phyloP scores from a whole-genome alignment of 306 rosid genomes.

The Acacia acuminata region DNA sequence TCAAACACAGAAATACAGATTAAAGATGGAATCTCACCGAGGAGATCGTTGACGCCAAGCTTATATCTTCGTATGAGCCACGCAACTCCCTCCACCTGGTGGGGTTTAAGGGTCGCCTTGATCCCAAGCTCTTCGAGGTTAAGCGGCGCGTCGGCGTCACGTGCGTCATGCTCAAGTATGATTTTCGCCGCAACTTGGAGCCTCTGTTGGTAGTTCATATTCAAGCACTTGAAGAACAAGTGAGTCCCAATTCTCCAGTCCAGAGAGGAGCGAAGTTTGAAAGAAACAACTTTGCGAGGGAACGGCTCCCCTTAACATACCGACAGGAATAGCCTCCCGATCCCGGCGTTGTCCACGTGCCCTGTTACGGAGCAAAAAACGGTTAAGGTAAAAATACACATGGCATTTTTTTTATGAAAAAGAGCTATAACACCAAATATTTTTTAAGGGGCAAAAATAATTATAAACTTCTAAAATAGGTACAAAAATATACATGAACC shows the following conservation, averaged over 20 bases:
- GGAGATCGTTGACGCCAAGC: constrained; percentile 89
- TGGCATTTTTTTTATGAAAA: too few relatives aligned
- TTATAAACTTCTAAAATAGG: too few relatives aligned
- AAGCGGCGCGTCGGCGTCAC: constrained; percentile 35
- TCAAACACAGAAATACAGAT: constrained; percentile 19
- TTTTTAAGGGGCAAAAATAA: too few relatives aligned
- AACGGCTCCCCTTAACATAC: not conserved
- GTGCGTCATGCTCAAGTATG: constrained; percentile 43
- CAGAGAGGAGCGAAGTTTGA: not conserved
- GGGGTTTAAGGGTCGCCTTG: constrained; percentile 72
- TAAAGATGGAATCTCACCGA: constrained; percentile 51
- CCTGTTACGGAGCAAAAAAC: not conserved
- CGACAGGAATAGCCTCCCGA: constrained; percentile 2
- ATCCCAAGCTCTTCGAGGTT: constrained; percentile 54
- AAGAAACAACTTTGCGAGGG: constrained; percentile 35
- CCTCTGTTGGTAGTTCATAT: constrained; percentile 63
- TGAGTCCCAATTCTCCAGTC: not conserved
- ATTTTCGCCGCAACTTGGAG: constrained; percentile 61
- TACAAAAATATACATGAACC: too few relatives aligned
- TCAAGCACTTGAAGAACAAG: not conserved
- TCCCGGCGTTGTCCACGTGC: not conserved
- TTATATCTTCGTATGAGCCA: constrained; percentile 80
- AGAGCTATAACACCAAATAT: too few relatives aligned
- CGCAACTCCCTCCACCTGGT: constrained; percentile 86
- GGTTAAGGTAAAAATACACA: too few relatives aligned